A percentile compares a stretch with the other conserved stretches of the same genome.
These are phyloP conservation scores for Diaporthe citrichinensis DNA, from an alignment of 2,329 filamentous ascomycete species.

Conservation along the genomic window DNA sequence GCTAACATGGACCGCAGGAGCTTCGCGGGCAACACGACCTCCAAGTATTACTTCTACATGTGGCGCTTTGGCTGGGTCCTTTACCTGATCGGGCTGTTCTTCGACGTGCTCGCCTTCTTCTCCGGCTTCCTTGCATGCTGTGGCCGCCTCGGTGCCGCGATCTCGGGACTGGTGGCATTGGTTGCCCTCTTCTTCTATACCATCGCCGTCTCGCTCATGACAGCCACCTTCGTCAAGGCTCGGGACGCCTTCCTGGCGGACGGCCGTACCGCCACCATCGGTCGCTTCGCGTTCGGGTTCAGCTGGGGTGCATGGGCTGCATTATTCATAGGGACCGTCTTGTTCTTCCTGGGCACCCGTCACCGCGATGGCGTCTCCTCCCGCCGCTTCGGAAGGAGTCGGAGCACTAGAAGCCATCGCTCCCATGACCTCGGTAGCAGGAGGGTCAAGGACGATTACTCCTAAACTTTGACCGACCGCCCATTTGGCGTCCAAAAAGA, in stretches of 20 bases:
- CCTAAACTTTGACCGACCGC: constrained; percentile 53
- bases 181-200: constrained; percentile 79
- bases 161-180: constrained; percentile 71
- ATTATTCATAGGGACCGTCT: constrained; percentile 74
- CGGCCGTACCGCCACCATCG: constrained; percentile 72
- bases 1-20: constrained; percentile 33
- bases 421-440: constrained; percentile 68
- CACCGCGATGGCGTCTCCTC: constrained; percentile 48
- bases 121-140: constrained; percentile 78
- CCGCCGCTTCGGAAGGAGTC: constrained; percentile 56
- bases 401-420: constrained; percentile 66
- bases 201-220: constrained; percentile 80
- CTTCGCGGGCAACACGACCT: constrained; percentile 69
- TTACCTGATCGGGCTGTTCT: constrained; percentile 87
- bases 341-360: constrained; percentile 76
- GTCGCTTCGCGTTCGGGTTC: constrained; percentile 80
- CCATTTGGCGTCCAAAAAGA: not conserved
- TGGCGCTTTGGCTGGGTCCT: constrained; percentile 96
- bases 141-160: constrained; percentile 77
- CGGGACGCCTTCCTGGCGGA: constrained; percentile 74
- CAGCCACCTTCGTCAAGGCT: constrained; percentile 78
- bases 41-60: constrained; percentile 79
- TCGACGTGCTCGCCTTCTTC: constrained; percentile 78
- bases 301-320: constrained; percentile 80
- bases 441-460: constrained; percentile 80